These are phyloP conservation scores for Darksidea phi DNA, from an alignment of 495 filamentous ascomycete genomes.

Conservation along the genomic window DNA sequence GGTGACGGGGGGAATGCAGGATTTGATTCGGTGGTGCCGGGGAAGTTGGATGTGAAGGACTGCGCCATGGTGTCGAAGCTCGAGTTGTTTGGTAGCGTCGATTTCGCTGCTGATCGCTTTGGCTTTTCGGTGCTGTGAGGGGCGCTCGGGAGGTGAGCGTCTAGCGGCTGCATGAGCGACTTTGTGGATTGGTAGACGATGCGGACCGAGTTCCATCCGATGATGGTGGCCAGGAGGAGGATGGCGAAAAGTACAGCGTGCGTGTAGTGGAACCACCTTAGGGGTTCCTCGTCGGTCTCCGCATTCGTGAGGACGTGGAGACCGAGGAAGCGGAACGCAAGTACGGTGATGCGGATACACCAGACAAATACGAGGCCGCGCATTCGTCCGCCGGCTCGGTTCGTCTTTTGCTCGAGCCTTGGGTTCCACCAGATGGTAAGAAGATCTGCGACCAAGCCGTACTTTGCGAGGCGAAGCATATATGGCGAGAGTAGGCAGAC, in stretches of 20 bases:
- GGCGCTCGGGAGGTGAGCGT: slow-evolving; percentile 38
- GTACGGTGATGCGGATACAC: slow-evolving; percentile 60
- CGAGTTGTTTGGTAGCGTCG: slow-evolving; percentile 4
- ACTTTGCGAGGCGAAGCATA: slow-evolving; percentile 39
- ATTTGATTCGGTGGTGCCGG: not conserved
- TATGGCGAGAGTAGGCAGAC: slow-evolving; percentile 3
- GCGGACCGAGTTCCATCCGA: slow-evolving; percentile 27
- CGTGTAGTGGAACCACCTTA: slow-evolving; percentile 47
- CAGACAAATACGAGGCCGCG: slow-evolving; percentile 68
- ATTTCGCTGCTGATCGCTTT: not conserved
- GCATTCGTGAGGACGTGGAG: slow-evolving; percentile 49
- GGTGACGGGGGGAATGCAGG: slow-evolving; percentile 18
- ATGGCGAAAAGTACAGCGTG: slow-evolving; percentile 54
- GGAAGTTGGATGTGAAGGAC: slow-evolving; percentile 24
- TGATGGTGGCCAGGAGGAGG: slow-evolving; percentile 10
- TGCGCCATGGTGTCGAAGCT: slow-evolving; percentile 31
- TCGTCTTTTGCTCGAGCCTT: slow-evolving; percentile 61
- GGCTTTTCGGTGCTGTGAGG: slow-evolving; percentile 3
- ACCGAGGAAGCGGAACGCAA: slow-evolving; percentile 58
- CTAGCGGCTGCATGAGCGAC: slow-evolving; percentile 32
- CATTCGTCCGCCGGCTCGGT: slow-evolving; percentile 62
- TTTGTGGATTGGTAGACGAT: slow-evolving; percentile 40
- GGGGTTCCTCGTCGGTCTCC: slow-evolving; percentile 44
- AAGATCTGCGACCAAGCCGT: slow-evolving; percentile 54
- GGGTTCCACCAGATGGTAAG: slow-evolving; percentile 77